Conservation (phyloP, 2,329 filamentous ascomycete genomes). For the Ambrosiella cleistominuta region DNA sequence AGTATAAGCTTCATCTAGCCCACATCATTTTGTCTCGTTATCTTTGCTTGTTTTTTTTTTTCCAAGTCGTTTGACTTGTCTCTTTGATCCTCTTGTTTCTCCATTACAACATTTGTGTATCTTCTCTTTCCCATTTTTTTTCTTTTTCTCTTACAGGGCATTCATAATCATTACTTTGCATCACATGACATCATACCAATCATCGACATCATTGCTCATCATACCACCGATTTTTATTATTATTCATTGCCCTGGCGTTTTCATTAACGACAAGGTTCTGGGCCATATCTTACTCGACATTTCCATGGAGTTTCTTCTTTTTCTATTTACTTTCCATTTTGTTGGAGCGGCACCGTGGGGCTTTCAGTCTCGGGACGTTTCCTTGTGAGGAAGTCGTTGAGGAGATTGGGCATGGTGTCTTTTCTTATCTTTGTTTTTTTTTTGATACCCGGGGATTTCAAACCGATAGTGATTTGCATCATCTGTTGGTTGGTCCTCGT, state of each 20-base stretch:
- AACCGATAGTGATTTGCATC: neutral
- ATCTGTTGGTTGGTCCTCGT: neutral
- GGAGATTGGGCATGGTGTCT: too few species aligned
- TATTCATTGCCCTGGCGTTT: neutral
- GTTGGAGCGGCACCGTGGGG: neutral
- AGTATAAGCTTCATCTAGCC: neutral
- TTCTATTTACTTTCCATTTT: neutral
- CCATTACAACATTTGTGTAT: neutral
- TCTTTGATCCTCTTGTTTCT: neutral
- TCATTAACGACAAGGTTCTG: conserved; percentile 1
- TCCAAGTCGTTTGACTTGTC: neutral
- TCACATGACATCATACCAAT: neutral
- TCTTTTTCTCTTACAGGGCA: neutral
- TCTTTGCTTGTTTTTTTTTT: neutral
- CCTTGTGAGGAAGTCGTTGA: too few species aligned
- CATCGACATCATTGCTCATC: neutral
- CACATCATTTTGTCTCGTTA: too few species aligned
- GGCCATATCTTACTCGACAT: neutral
- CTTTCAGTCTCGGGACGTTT: too few species aligned
- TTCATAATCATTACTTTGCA: conserved; percentile 1
- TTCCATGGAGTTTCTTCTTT: neutral
- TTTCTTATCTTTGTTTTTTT: too few species aligned
- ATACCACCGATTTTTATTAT: neutral
- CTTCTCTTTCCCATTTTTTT: neutral
- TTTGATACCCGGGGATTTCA: too few species aligned